phyloP scores from a whole-genome alignment of 257 asterid species.

The Coffea eugenioides region DNA sequence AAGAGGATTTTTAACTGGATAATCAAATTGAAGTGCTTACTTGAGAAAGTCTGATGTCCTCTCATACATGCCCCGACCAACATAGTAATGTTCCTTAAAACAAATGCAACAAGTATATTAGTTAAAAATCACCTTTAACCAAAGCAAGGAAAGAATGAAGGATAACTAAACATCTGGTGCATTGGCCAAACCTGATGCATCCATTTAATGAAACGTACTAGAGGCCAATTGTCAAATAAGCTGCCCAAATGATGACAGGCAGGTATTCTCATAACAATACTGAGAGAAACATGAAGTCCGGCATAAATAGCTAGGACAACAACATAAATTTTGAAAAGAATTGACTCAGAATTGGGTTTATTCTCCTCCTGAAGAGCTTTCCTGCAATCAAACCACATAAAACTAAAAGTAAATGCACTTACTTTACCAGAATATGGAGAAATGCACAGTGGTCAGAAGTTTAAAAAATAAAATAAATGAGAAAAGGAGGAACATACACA shows the following conservation, averaged over 20 bases:
- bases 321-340: constrained; percentile 53
- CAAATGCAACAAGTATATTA: constrained; percentile 11
- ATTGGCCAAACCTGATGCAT: constrained; percentile 87
- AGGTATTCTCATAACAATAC: constrained; percentile 78
- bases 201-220: constrained; percentile 84
- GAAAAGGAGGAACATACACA: constrained; percentile 56
- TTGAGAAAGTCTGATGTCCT: constrained; percentile 80
- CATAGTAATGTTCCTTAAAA: constrained; percentile 87
- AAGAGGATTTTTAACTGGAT: not conserved
- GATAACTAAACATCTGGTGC: not conserved
- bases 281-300: constrained; percentile 59
- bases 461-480: constrained; percentile 12
- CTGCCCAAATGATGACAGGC: constrained; percentile 76
- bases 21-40: constrained; percentile 39
- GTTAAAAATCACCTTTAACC: constrained; percentile 8
- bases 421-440: not conserved
- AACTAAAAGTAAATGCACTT: not conserved
- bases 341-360: constrained; percentile 40
- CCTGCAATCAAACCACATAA: constrained; percentile 47
- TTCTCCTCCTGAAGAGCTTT: constrained; percentile 55
- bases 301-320: constrained; percentile 65
- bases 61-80: constrained; percentile 98
- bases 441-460: not conserved
- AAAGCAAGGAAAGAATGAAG: constrained; percentile 13
- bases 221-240: constrained; percentile 60